phyloP scores from a whole-genome alignment of 2,329 filamentous ascomycete species.

The Diaporthe australafricana region DNA sequence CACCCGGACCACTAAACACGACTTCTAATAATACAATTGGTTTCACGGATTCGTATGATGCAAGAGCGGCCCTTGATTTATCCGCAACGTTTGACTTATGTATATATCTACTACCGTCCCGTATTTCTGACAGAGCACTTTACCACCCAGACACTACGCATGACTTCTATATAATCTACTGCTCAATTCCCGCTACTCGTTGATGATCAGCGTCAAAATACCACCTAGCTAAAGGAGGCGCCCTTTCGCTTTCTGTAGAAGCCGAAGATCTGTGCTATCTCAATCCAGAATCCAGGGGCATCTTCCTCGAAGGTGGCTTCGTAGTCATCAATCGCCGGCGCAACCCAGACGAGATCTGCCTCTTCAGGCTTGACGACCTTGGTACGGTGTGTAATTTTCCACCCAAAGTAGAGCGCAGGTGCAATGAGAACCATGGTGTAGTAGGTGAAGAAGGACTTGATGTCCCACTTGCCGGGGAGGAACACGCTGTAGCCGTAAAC shows the following conservation, averaged over 20 bases:
- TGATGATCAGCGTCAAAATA: neutral
- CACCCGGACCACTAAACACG: too few relatives aligned
- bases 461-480: slow-evolving; percentile 43
- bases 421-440: slow-evolving; percentile 69
- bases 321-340: slow-evolving; percentile 52
- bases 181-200: too few relatives aligned
- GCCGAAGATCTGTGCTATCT: slow-evolving; percentile 60
- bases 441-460: slow-evolving; percentile 53
- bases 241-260: slow-evolving; percentile 45
- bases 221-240: neutral
- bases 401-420: slow-evolving; percentile 64
- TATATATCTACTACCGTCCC: neutral
- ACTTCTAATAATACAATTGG: too few relatives aligned
- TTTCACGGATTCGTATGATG: too few relatives aligned
- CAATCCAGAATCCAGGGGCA: slow-evolving; percentile 66
- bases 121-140: too few relatives aligned
- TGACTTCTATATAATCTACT: neutral
- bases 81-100: neutral
- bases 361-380: slow-evolving; percentile 62
- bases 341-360: slow-evolving; percentile 44
- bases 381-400: slow-evolving; percentile 73
- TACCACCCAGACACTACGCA: neutral
- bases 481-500: slow-evolving; percentile 65
- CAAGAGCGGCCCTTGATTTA: too few relatives aligned
- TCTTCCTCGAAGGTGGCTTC: slow-evolving; percentile 61